Conservation (phyloP, 2,329 filamentous ascomycete species). For the Curvularia sp. region DNA sequence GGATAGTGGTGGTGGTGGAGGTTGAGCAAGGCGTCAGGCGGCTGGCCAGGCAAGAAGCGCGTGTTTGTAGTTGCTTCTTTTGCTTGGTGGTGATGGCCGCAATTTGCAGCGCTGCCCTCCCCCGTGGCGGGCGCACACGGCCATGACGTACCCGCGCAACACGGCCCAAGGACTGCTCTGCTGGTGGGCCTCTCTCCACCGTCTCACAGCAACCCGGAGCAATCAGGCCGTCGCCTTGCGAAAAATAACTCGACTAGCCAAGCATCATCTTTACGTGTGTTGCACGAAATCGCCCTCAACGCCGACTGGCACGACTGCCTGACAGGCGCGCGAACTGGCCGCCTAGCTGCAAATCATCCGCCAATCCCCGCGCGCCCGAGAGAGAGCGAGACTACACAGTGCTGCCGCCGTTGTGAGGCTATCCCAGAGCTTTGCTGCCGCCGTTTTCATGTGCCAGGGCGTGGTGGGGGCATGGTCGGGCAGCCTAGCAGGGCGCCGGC, state of each 20-base stretch:
- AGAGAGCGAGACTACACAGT: not conserved
- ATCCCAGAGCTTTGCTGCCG: not conserved
- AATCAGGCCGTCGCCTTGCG: constrained; percentile 7
- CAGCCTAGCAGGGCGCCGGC: constrained; percentile 6
- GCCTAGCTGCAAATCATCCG: constrained; percentile 10
- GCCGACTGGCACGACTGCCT: constrained; percentile 4
- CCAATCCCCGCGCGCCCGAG: constrained; percentile 6
- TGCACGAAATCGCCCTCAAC: not conserved
- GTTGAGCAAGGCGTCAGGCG: constrained; percentile 12
- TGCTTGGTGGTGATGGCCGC: constrained; percentile 10
- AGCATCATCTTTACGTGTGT: constrained; percentile 16
- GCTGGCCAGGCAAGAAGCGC: constrained; percentile 2
- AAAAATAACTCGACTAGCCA: constrained; percentile 6
- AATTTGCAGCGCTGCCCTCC: constrained; percentile 20
- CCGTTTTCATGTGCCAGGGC: constrained; percentile 6
- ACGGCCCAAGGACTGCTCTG: constrained; percentile 10
- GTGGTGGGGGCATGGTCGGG: constrained; percentile 7
- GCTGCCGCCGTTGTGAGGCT: constrained; percentile 5
- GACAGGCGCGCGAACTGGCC: constrained; percentile 9
- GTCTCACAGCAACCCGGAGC: constrained; percentile 7
- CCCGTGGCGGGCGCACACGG: constrained; percentile 13
- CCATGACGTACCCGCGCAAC: constrained; percentile 21
- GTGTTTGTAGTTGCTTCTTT: constrained; percentile 7
- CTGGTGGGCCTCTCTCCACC: constrained; percentile 17
- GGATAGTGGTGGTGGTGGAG: constrained; percentile 24